Conservation (phyloP, 176 grass and related monocot species). For the Oryza punctata region DNA sequence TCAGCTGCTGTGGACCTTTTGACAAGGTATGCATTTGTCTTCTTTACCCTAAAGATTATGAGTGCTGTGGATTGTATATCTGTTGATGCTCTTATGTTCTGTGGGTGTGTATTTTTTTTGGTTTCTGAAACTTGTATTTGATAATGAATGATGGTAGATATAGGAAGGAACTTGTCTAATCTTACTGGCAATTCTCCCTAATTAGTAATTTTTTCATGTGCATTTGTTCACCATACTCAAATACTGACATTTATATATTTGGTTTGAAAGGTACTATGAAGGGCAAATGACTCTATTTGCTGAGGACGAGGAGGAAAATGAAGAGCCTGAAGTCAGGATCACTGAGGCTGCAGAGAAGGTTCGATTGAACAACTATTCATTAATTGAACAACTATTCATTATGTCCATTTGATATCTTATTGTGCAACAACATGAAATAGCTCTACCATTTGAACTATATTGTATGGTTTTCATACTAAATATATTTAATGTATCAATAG, state of each 20-base stretch:
- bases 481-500: background rate
- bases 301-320: slow-evolving; percentile 55
- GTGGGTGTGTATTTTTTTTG: too few species aligned
- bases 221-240: background rate
- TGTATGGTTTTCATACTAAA: background rate
- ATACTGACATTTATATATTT: background rate
- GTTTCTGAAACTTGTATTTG: background rate
- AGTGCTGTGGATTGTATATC: slow-evolving; percentile 5
- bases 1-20: slow-evolving; percentile 71
- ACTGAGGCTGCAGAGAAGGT: slow-evolving; percentile 96
- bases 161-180: background rate
- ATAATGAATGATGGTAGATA: background rate
- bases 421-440: background rate
- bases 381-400: slow-evolving; percentile 11
- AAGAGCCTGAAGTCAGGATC: slow-evolving; percentile 65
- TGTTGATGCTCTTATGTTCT: background rate
- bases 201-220: background rate
- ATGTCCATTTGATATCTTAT: background rate
- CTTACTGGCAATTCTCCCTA: background rate
- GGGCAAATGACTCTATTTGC: slow-evolving; percentile 60
- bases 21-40: slow-evolving; percentile 47
- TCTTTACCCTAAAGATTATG: slow-evolving; percentile 5
- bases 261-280: slow-evolving; percentile 68
- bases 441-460: background rate
- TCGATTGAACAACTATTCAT: slow-evolving; percentile 7